Conservation (phyloP, 352 stramenopile genomes). For the Phytophthora capsici region DNA sequence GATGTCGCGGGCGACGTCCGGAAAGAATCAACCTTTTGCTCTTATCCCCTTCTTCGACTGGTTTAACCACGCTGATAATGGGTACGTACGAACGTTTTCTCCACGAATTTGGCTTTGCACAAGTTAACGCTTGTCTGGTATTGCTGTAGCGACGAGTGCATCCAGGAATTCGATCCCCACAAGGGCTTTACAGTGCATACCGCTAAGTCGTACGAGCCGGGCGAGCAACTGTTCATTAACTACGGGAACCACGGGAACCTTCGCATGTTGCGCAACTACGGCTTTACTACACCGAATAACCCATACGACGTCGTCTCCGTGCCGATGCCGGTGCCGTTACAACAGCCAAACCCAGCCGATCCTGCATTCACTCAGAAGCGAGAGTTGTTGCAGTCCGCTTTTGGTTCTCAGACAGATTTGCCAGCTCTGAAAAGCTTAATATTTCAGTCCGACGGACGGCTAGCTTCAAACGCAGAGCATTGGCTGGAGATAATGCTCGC, state of each 20-base stretch:
- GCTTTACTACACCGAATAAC: conserved; percentile 59
- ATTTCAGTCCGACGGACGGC: conserved; percentile 37
- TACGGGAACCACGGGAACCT: conserved; percentile 77
- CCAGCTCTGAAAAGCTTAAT: conserved; percentile 41
- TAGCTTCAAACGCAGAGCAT: conserved; percentile 43
- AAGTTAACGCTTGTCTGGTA: background rate
- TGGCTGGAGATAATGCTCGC: conserved; percentile 68
- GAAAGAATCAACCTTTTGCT: conserved; percentile 75
- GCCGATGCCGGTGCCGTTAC: conserved; percentile 43
- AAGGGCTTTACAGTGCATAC: conserved; percentile 73
- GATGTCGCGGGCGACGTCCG: conserved; percentile 83
- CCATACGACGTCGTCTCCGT: conserved; percentile 51
- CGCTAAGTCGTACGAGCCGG: conserved; percentile 53
- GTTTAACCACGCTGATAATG: conserved; percentile 78
- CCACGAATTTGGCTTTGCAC: background rate
- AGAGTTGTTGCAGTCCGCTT: conserved; percentile 41
- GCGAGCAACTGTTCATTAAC: conserved; percentile 85
- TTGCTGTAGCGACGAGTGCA: conserved; percentile 60
- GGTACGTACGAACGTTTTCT: conserved; percentile 34
- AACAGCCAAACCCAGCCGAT: conserved; percentile 43
- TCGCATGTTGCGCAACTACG: conserved; percentile 83
- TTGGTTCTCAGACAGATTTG: conserved; percentile 13
- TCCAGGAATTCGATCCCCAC: conserved; percentile 63
- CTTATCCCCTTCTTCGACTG: conserved; percentile 89
- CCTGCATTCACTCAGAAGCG: conserved; percentile 41